Evolutionary conservation across 306 rosid species (phyloP), one percentile per base, ranked within the genome.

Genomic region (Begonia peltatifolia): DNA sequence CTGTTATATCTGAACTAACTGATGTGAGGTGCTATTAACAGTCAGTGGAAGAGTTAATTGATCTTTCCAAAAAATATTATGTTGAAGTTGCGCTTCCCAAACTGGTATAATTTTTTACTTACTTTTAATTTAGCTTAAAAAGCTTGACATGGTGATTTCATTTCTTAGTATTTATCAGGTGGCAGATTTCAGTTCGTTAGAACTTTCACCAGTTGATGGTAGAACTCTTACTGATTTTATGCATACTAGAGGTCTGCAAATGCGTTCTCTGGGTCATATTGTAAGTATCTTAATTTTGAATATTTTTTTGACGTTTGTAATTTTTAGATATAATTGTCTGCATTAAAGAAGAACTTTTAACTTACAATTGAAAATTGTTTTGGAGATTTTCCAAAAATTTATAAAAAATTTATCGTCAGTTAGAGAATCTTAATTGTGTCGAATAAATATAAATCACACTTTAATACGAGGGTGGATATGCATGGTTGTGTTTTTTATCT

Each of bases 191-290:
- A 94, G 95, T 67, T 90, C 99, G 7, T 74, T 90, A 71, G 99
- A 90, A 61, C 94, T 90, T 57, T 86, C 99, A 42, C 99, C 99
- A 18, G 99, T 90, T 73, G 99, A 90, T 79, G 99, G 99, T 38
- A 87, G 95, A 54, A 90, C 99, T 30, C 77, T 90, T 50, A 90
- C 99, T 63, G 99, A 90, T 73, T 90, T 90, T 78, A 90, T 90
- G 99, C 99, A 90, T 68, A 83, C 94, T 16, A 79, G 99, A 75
- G 99, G 99, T 68, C 84, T 90, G 52, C 77, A 61, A 58, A 90
- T 90, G 99, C 84, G 83, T 56, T 90, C 95, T 58, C 82, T 90
- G 50, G 99, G 99, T 43, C 92, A 83, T 52, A 92, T 90, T 78
- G 97, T 90, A 49, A 90, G 97, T 74, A 61, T 63, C 65, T 63